A percentile compares a stretch with the other conserved stretches of the same genome.
These are phyloP conservation scores for Moesziomyces globuligerus DNA, from an alignment of 1,284 basidiomycete genomes.

Conservation along the genomic window DNA sequence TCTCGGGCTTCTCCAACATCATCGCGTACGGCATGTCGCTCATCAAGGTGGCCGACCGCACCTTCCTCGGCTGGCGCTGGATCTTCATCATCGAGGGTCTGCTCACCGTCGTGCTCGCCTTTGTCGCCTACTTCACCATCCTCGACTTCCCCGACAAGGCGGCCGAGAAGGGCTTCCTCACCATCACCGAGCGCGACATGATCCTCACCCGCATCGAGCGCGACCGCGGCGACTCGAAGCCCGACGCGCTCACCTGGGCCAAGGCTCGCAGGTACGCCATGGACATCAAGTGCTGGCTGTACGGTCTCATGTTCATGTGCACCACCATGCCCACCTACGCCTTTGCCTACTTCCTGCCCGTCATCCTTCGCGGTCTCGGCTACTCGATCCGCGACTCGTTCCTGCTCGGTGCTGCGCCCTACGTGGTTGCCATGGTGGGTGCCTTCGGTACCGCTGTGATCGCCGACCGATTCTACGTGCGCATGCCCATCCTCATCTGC, in stretches of 20 bases:
- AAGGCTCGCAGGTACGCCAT: conserved; percentile 65
- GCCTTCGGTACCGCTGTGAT: conserved; percentile 65
- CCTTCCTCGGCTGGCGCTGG: conserved; percentile 64
- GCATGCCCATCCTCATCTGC: conserved; percentile 66
- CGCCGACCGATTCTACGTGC: conserved; percentile 67
- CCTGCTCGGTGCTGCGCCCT: conserved; percentile 68
- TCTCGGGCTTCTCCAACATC: conserved; percentile 69
- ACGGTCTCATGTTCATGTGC: conserved; percentile 67
- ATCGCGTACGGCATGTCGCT: conserved; percentile 63
- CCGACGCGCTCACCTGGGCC: conserved; percentile 67
- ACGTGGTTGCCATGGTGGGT: conserved; percentile 60
- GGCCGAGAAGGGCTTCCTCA: conserved; percentile 68
- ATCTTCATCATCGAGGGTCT: conserved; percentile 52
- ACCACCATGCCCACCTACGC: conserved; percentile 53
- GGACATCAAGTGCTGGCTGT: conserved; percentile 70
- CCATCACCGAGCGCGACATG: conserved; percentile 66
- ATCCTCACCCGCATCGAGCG: conserved; percentile 68
- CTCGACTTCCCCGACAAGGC: conserved; percentile 70
- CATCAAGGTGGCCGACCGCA: conserved; percentile 27
- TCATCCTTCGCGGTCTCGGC: conserved; percentile 68
- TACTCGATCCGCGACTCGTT: conserved; percentile 57
- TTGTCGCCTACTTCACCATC: conserved; percentile 52
- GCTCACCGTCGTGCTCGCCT: conserved; percentile 43
- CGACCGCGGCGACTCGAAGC: conserved; percentile 69
- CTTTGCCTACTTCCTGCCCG: conserved; percentile 68